These are phyloP conservation scores for Trypanosoma caninum DNA, from an alignment of 208 protist genomes.

Conservation along the genomic window DNA sequence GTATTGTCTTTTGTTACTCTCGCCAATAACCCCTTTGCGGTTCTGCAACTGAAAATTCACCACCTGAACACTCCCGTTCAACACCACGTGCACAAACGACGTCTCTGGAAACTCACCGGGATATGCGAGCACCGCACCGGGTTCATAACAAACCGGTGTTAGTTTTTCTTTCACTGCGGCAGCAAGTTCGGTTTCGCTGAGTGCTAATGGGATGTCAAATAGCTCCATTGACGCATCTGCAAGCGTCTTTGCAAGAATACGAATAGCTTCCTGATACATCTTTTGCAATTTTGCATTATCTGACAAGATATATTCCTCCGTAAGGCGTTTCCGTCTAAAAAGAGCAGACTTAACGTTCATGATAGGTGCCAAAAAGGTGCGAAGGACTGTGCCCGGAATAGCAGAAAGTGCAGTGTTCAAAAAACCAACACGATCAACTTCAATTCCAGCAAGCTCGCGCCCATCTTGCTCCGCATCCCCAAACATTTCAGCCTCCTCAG, in stretches of 20 bases:
- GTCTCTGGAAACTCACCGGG: constrained; percentile 66
- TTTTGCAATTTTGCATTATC: constrained; percentile 21
- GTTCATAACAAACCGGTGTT: constrained; percentile 48
- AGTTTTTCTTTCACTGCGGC: constrained; percentile 46
- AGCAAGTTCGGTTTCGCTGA: constrained; percentile 50
- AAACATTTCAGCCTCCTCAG: no score
- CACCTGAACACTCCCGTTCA: constrained; percentile 54
- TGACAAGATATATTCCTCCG: constrained; percentile 27
- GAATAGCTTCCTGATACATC: constrained; percentile 35
- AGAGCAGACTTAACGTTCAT: constrained; percentile 55
- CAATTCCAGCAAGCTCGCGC: constrained; percentile 27
- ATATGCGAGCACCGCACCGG: constrained; percentile 58
- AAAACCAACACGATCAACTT: constrained; percentile 70
- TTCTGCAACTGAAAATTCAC: constrained; percentile 65
- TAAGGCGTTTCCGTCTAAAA: constrained; percentile 32
- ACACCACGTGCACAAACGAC: constrained; percentile 74
- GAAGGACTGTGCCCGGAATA: constrained; percentile 56
- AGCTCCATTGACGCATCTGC: constrained; percentile 43
- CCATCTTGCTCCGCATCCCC: no score
- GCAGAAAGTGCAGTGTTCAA: constrained; percentile 78
- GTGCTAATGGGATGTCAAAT: constrained; percentile 38
- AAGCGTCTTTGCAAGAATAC: constrained; percentile 45
- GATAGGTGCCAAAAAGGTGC: constrained; percentile 66
- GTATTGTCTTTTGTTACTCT: constrained; percentile 42
- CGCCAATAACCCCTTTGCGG: constrained; percentile 26